Evolutionary conservation across 306 rosid genomes (phyloP), one percentile per base, ranked within the genome.

Genomic region (Luffa aegyptiaca): DNA sequence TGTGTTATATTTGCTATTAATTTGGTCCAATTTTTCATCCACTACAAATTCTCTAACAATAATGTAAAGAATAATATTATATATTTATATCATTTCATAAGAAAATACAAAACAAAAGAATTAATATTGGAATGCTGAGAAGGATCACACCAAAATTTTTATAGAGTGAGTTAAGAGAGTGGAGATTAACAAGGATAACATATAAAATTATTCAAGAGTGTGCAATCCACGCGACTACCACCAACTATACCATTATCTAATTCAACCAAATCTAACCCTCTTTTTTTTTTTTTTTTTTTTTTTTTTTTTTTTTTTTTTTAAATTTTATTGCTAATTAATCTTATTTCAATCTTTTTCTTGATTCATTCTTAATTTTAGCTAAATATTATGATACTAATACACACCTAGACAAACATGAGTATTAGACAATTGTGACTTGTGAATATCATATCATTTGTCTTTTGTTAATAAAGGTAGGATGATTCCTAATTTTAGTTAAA

Each of bases 211-310:
- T 88, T 55, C 74, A 70, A 88, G 93, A 91, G 94, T 87, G 92
- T 90, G 90, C 83, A 85, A 88, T 85, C 91, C 94, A 90, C 87
- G 78, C 81, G 92, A 90, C 79, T 48, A 78, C 86, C 96, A 88
- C 93, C 91, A 88, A 75, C 21, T 76, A 49, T 33, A 10, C 81
- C 88, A 82, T 86, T 85, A 84, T 84, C 61, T 44, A 10, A 77
- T 58, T 42, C 76, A 56, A 76, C 49, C 66, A 46, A 76, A 57
- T 58, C 49, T 72, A 80, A 61, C 79, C 65, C 53, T 70, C 45
- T 51, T 55, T 31, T 16, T 8, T 5, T 61, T 4, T 2, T 2
- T 14, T 56, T 17, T 3, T 82, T n/a, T n/a, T n/a, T n/a, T n/a
- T n/a, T n/a, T n/a, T n/a, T n/a, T n/a, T n/a, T n/a, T n/a, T n/a